Percentiles rank a stretch among this genome's conserved stretches.
Conservation (phyloP, 306 rosid genomes). For the Boehmeria nivea region DNA sequence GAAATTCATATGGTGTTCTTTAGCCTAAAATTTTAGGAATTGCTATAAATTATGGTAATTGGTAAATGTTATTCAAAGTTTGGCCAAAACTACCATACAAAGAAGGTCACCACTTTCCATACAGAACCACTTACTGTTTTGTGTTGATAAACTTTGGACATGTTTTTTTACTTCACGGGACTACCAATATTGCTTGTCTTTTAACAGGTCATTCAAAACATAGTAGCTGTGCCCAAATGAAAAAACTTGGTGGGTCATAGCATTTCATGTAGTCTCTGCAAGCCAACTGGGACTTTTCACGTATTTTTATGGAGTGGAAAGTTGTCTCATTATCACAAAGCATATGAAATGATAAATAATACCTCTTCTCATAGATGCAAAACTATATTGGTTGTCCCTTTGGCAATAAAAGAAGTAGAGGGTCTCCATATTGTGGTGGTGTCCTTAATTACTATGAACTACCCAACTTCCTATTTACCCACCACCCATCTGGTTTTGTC, state of each 20-base stretch:
- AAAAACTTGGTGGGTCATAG: not conserved
- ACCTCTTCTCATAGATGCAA: not conserved
- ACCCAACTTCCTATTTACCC: constrained; percentile 4
- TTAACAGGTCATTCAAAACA: constrained; percentile 2
- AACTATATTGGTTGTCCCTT: not conserved
- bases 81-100: no score
- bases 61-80: no score
- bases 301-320: not conserved
- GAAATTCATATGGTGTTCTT: not conserved
- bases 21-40: not conserved
- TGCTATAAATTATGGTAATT: no score
- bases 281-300: not conserved
- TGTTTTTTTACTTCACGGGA: not conserved
- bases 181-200: not conserved
- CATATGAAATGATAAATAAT: not conserved
- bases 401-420: not conserved
- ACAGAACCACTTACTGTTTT: no score
- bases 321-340: not conserved
- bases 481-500: not conserved
- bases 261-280: constrained; percentile 2
- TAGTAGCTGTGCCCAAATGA: not conserved
- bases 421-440: not conserved
- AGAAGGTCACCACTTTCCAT: no score
- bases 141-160: no score
- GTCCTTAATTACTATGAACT: not conserved